Percentiles rank a stretch among this genome's conserved stretches.
These are phyloP conservation scores for Camellia japonica DNA, from an alignment of 148 eudicot species.

Conservation along the genomic window DNA sequence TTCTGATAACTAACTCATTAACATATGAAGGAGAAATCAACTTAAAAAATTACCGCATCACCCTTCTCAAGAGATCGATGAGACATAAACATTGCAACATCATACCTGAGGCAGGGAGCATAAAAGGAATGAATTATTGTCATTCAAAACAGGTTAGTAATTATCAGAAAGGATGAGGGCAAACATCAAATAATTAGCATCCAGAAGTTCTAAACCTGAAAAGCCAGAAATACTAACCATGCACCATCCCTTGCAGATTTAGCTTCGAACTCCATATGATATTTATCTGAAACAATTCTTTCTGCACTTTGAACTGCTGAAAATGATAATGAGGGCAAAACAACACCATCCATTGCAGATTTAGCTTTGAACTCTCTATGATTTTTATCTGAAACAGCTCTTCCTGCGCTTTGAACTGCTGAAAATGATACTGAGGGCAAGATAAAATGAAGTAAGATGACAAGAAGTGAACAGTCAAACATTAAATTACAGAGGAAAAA, in stretches of 20 bases:
- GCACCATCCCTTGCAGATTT: constrained; percentile 99
- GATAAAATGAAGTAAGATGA: background rate
- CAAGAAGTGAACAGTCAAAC: background rate
- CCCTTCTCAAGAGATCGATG: constrained; percentile 71
- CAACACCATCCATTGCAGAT: too few species aligned
- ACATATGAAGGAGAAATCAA: background rate
- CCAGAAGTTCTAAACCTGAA: constrained; percentile 3
- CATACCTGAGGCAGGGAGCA: constrained; percentile 60
- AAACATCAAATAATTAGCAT: constrained; percentile 2
- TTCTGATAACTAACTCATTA: background rate
- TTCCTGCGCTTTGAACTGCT: constrained; percentile 30
- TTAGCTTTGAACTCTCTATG: too few species aligned
- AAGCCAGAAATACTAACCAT: constrained; percentile 51
- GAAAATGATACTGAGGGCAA: constrained; percentile 7
- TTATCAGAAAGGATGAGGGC: background rate
- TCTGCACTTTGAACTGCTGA: constrained; percentile 34
- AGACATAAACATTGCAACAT: constrained; percentile 71
- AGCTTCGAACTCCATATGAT: constrained; percentile 97
- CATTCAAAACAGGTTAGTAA: constrained; percentile 8
- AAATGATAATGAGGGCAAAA: background rate
- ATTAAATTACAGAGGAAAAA: background rate
- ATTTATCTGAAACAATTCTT: constrained; percentile 52
- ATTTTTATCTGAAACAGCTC: too few species aligned
- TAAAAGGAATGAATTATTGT: constrained; percentile 2
- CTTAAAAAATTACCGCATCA: constrained; percentile 58